Evolutionary conservation across 1,284 basidiomycete genomes (phyloP).

Genomic region (Afroboletus lepidellus): DNA sequence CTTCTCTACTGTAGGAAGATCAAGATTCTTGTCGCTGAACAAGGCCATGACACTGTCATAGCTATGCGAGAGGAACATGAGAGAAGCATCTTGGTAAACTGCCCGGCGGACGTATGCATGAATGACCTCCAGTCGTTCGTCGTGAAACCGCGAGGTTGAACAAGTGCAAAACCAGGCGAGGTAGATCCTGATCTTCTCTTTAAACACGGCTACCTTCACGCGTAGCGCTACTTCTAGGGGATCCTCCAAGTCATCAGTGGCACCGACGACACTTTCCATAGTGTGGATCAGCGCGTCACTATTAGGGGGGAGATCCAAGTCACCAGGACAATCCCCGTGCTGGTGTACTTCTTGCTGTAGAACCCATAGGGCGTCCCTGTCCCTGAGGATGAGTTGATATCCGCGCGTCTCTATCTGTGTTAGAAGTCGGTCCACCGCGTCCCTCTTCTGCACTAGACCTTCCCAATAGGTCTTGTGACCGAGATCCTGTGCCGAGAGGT

Average conservation of each 20-base stretch:
- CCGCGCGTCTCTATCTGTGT: conserved; percentile 32
- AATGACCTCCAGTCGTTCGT: conserved; percentile 34
- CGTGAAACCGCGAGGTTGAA: conserved; percentile 27
- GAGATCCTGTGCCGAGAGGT: conserved; percentile 30
- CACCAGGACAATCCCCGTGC: conserved; percentile 24
- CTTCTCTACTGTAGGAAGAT: conserved; percentile 33
- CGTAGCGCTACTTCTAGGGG: conserved; percentile 35
- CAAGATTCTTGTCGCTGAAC: conserved; percentile 31
- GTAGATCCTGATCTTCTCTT: conserved; percentile 32
- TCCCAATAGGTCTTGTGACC: conserved; percentile 38
- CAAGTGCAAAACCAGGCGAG: conserved; percentile 35
- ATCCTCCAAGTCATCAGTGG: conserved; percentile 31
- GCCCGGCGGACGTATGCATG: conserved; percentile 37
- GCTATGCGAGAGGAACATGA: conserved; percentile 36
- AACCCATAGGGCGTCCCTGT: conserved; percentile 37
- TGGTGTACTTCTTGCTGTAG: conserved; percentile 22
- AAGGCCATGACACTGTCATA: conserved; percentile 31
- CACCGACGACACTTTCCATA: conserved; percentile 14
- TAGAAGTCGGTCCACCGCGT: conserved; percentile 30
- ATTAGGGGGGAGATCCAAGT: conserved; percentile 17
- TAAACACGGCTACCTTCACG: conserved; percentile 29
- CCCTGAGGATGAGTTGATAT: conserved; percentile 32
- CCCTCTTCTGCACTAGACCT: conserved; percentile 29
- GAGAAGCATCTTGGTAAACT: conserved; percentile 34
- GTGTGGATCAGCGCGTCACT: conserved; percentile 9